Base-by-base conservation (phyloP, 345 rosid genomes). In the Gynandropsis gynandra region DNA sequence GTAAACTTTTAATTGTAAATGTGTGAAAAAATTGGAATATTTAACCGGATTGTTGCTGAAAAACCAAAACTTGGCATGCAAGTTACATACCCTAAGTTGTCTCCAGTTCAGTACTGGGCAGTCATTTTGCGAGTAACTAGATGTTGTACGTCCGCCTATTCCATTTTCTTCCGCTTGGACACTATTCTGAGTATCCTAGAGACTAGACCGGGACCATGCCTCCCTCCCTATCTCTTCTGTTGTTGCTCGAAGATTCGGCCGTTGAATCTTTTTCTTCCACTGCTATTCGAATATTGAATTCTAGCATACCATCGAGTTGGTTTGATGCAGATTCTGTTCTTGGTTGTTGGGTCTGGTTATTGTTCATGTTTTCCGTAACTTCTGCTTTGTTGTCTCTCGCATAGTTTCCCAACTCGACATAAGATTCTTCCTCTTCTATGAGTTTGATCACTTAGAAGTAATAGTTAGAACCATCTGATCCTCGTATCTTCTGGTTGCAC, bases 391-490 rank as follows among this genome's bases (percentile, higher is more conserved):
- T 68, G 13, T 80, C 83, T 60, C 70, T 82, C 4, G 44, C 68
- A 4, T 72, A 68, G 47, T 73, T 81, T 64, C 50, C 73, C 59
- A 77, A 62, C 73, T 70, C 74, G 7, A 69, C 54, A 50, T 87
- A 80, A 49, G 92, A 63, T 65, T 82, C 97, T 61, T 77, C 85
- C 13, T 76, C 95, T 58, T 80, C 85, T 62, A 79, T 84, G 8
- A 67, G 77, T 69, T 96, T 79, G 31, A 84, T 50, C 42, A 87
- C 58, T 61, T 79, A 71, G 76, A 59, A 51, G 96, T 82, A 65
- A 90, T 80, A 79, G 89, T 90, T 37, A 96, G 98, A 31, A 90
- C 98, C 98, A 87, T 87, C 62, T 90, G 98, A 76, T 90, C 98
- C 58, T 82, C 89, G n/a, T 80, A 82, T 42, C 81, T 72, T 16